Evolutionary conservation across 2,329 filamentous ascomycete genomes (phyloP), one percentile per base, ranked within the genome.

Genomic region (Thelonectria blattea): DNA sequence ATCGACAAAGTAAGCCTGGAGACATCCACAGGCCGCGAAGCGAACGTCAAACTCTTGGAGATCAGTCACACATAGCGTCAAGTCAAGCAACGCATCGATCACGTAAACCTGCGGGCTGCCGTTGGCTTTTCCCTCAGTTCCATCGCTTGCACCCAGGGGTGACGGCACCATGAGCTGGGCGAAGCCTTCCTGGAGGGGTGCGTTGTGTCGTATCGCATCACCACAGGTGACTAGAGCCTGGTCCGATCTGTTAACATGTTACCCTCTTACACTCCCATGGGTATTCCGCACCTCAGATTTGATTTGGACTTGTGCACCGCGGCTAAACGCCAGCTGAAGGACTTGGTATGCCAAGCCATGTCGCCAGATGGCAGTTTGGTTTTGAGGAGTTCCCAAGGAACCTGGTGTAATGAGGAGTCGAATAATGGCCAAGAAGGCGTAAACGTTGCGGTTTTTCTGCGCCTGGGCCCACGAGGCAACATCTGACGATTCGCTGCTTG

Each of bases 1-100:
- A 47, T 90, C 88, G 69, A 86, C 88, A 69, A 97, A 92, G 75
- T 99, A 99, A 2, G 95, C 92, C 75, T 97, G 93, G 62, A 99
- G 86, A 71, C 94, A 96, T 69, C 94, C 90, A 73, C 91, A 95
- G 20, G 92, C 93, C 18, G 94, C 91, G 71, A 93, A 85, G 22
- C 95, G 88, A 39, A 94, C 82, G 74, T 96, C 90, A 67, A 97
- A 91, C 37, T 91, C 82, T 53, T 88, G 83, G 18, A 86, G 78
- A 0, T 88, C 80, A 30, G 89, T 83, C 20, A 90, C 81, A 57
- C 88, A 88, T 9, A 99, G 80, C 0, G 90, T 88, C 45, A 97
- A 80, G 68, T 97, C 92, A 49, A 99, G 81, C 17, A 99, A 81
- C 1, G 92, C 95, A 75, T 98, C 94, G 70, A 99, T 97, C 30